These are phyloP conservation scores for Scedosporium aurantiacum DNA, from an alignment of 2,329 filamentous ascomycete genomes.

Conservation along the genomic window DNA sequence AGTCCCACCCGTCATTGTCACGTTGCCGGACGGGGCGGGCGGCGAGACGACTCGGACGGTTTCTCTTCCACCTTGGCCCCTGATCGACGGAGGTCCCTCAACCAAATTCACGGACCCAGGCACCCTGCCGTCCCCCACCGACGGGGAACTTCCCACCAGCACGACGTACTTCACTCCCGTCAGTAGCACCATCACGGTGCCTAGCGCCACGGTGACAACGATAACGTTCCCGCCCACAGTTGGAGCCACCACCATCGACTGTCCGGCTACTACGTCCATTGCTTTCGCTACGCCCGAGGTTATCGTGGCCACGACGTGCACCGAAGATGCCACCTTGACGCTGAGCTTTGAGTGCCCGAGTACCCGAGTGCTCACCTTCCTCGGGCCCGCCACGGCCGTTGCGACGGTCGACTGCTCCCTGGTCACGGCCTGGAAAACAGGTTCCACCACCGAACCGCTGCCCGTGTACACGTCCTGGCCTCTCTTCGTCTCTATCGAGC, in stretches of 20 bases:
- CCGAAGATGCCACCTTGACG: background rate
- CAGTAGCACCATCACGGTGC: conserved; percentile 6
- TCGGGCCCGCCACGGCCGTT: conserved; percentile 10
- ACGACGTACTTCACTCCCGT: too few relatives aligned
- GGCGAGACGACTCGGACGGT: conserved; percentile 7
- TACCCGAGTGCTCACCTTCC: conserved; percentile 9
- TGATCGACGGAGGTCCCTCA: conserved; percentile 7
- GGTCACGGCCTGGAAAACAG: too few relatives aligned
- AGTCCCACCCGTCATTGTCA: too few relatives aligned
- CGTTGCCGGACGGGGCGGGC: too few relatives aligned
- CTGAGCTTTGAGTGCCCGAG: conserved; percentile 10
- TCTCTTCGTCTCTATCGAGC: too few relatives aligned
- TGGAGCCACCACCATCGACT: conserved; percentile 6
- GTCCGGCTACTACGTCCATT: conserved; percentile 8
- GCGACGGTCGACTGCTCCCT: too few relatives aligned
- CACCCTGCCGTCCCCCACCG: background rate
- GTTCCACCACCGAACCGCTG: too few relatives aligned
- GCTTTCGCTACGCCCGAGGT: conserved; percentile 7
- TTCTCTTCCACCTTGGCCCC: conserved; percentile 13
- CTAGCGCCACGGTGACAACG: conserved; percentile 9
- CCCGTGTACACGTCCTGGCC: too few relatives aligned
- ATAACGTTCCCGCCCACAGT: conserved; percentile 9
- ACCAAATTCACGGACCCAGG: conserved; percentile 2
- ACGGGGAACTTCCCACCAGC: too few relatives aligned
- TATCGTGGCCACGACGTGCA: background rate